phyloP scores from a whole-genome alignment of 108 stramenopile species.

The Fragilaria radians region DNA sequence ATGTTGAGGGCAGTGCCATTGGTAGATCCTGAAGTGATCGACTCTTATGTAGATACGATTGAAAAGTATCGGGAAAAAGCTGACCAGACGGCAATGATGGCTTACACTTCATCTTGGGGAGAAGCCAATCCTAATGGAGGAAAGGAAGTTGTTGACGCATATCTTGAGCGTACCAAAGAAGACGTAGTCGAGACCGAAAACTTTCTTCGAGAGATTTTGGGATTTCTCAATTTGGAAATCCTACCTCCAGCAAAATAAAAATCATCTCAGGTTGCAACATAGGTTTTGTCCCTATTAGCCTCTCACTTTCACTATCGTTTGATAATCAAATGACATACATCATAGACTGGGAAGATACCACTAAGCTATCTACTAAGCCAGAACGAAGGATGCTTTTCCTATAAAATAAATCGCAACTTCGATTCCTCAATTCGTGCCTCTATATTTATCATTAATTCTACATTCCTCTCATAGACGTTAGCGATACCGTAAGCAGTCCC shows the following conservation, averaged over 20 bases:
- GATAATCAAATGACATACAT: too few species aligned
- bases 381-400: too few species aligned
- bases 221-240: slow-evolving; percentile 50
- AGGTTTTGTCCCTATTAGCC: too few species aligned
- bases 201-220: slow-evolving; percentile 44
- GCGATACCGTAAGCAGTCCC: too few species aligned
- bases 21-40: slow-evolving; percentile 48
- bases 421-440: too few species aligned
- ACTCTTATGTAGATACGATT: slow-evolving; percentile 62
- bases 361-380: too few species aligned
- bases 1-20: slow-evolving; percentile 57
- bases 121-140: slow-evolving; percentile 70
- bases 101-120: slow-evolving; percentile 52
- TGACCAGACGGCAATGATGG: slow-evolving; percentile 50
- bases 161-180: slow-evolving; percentile 55
- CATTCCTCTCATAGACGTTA: too few species aligned
- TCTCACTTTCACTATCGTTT: too few species aligned
- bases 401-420: too few species aligned
- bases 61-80: slow-evolving; percentile 69
- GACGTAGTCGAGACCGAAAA: slow-evolving; percentile 55
- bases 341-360: too few species aligned
- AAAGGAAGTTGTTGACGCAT: slow-evolving; percentile 74
- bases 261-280: too few species aligned
- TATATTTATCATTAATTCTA: too few species aligned
- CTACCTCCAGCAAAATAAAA: slow-evolving; percentile 40